These are phyloP conservation scores for Naganishia albida DNA, from an alignment of 1,284 basidiomycete genomes.

Conservation along the genomic window DNA sequence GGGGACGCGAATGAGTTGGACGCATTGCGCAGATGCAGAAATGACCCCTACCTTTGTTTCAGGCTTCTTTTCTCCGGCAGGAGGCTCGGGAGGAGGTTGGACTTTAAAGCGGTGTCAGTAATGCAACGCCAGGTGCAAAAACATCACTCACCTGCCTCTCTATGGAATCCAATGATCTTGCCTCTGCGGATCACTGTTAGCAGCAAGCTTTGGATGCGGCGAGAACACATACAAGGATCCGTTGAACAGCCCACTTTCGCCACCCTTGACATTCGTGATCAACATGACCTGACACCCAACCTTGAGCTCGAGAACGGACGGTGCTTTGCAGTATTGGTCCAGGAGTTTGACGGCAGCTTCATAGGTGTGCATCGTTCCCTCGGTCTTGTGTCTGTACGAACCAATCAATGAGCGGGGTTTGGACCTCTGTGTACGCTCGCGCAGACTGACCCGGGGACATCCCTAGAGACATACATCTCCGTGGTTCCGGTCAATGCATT, in stretches of 20 bases:
- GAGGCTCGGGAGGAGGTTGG: neutral
- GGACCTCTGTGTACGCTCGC: neutral
- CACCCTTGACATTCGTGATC: slow-evolving; percentile 73
- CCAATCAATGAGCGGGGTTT: neutral
- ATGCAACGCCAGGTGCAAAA: neutral
- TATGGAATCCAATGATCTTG: slow-evolving; percentile 71
- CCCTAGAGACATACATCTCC: slow-evolving; percentile 59
- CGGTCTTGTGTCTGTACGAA: slow-evolving; percentile 13
- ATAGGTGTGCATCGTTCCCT: slow-evolving; percentile 50
- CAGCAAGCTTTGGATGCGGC: neutral
- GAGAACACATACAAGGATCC: slow-evolving; percentile 38
- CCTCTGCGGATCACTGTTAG: slow-evolving; percentile 9
- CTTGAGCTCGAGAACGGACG: slow-evolving; percentile 62
- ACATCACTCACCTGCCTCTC: slow-evolving; percentile 60
- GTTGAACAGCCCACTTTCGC: slow-evolving; percentile 64
- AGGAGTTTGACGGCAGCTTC: slow-evolving; percentile 60
- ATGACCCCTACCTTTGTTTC: neutral
- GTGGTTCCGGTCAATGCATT: slow-evolving; percentile 53
- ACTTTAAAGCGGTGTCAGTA: neutral
- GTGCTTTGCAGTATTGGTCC: slow-evolving; percentile 69
- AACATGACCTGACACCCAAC: slow-evolving; percentile 66
- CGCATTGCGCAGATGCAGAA: neutral
- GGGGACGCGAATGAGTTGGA: too few relatives aligned
- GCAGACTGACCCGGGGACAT: slow-evolving; percentile 47
- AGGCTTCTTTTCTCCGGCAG: slow-evolving; percentile 1